Percentiles rank a stretch among this genome's conserved stretches.
Evolutionary conservation across 78 protist species (phyloP).

Genomic region (Chrysochromulina parva): DNA sequence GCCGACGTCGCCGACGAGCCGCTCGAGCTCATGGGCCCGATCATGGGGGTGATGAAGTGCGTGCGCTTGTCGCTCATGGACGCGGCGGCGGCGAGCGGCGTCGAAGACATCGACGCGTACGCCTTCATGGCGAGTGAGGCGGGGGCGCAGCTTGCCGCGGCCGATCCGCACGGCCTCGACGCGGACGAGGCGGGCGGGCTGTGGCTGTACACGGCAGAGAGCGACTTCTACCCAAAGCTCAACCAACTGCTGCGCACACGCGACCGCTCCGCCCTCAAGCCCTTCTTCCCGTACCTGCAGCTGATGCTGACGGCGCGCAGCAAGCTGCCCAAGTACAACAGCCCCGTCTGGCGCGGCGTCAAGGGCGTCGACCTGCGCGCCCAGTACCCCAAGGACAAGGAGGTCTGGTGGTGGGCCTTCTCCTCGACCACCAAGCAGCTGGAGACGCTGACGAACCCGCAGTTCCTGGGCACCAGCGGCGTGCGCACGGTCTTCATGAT

Average conservation of each 20-base stretch:
- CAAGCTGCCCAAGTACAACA: neutral
- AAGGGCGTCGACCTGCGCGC: neutral
- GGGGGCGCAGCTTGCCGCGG: too few relatives aligned
- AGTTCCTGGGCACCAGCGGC: neutral
- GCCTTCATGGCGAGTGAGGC: too few relatives aligned
- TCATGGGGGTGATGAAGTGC: too few relatives aligned
- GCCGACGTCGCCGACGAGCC: too few relatives aligned
- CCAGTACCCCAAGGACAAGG: neutral
- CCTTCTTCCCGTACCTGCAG: neutral
- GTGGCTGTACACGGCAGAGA: neutral
- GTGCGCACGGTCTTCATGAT: neutral
- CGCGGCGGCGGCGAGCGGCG: too few relatives aligned
- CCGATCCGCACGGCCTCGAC: too few relatives aligned
- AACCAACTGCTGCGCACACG: neutral
- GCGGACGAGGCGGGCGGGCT: too few relatives aligned
- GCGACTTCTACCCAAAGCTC: neutral
- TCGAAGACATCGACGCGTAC: too few relatives aligned
- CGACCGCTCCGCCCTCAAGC: neutral
- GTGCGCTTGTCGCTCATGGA: too few relatives aligned
- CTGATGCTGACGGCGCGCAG: neutral
- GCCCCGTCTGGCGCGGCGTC: neutral
- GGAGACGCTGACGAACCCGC: neutral
- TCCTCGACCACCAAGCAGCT: neutral
- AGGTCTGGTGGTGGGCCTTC: neutral
- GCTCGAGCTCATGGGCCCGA: too few relatives aligned